phyloP scores from a whole-genome alignment of 768 basidiomycete genomes.

The Crassisporium funariophilum region DNA sequence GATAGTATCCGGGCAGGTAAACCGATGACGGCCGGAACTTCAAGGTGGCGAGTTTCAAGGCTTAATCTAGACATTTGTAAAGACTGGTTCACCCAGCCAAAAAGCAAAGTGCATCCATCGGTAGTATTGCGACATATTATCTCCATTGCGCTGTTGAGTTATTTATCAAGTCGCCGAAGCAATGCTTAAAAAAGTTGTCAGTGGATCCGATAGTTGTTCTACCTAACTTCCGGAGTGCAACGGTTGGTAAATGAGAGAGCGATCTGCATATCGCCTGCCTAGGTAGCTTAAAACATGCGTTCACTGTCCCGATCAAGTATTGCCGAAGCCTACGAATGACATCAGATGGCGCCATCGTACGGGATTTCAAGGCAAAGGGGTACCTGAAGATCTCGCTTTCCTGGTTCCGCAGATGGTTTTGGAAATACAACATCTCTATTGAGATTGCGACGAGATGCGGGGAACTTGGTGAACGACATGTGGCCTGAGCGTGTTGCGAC shows the following conservation, averaged over 20 bases:
- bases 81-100: slow-evolving; percentile 1
- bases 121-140: slow-evolving; percentile 10
- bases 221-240: no score
- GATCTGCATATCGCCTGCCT: no score
- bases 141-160: slow-evolving; percentile 5
- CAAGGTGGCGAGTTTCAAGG: slow-evolving; percentile 1
- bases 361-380: background rate
- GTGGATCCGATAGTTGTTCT: no score
- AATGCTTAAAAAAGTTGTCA: no score
- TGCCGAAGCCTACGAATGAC: slow-evolving; percentile 3
- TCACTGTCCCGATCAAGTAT: background rate
- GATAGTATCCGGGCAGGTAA: slow-evolving; percentile 1
- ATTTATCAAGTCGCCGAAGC: slow-evolving; percentile 12
- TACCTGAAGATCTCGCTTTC: slow-evolving; percentile 4
- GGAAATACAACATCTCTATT: background rate
- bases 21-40: slow-evolving; percentile 28
- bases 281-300: no score
- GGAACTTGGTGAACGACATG: slow-evolving; percentile 8
- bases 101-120: slow-evolving; percentile 4
- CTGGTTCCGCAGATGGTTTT: background rate
- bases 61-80: slow-evolving; percentile 6
- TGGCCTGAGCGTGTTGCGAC: slow-evolving; percentile 10
- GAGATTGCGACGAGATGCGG: background rate
- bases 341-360: slow-evolving; percentile 9
- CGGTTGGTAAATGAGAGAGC: no score